Conservation (phyloP, 2,329 filamentous ascomycete genomes). For the Aureobasidium uvarum region DNA sequence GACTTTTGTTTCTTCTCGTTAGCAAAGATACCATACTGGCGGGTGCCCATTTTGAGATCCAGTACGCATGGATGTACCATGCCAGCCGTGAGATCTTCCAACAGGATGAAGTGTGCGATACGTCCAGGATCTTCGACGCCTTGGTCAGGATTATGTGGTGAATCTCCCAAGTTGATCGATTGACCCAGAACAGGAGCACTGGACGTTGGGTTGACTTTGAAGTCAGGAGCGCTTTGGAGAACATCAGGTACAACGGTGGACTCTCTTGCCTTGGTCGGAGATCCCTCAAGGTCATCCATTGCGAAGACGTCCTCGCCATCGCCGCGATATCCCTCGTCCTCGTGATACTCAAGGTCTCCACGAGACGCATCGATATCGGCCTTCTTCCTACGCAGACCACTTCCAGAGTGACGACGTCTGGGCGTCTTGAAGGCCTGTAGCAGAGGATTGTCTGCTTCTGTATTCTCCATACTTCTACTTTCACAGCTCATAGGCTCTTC, state of each 20-base stretch:
- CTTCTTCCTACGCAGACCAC: conserved; percentile 71
- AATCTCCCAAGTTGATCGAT: conserved; percentile 35
- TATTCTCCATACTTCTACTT: conserved; percentile 25
- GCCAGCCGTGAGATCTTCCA: conserved; percentile 92
- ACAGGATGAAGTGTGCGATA: conserved; percentile 86
- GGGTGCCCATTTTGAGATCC: conserved; percentile 97
- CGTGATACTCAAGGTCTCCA: conserved; percentile 84
- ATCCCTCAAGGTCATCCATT: conserved; percentile 57
- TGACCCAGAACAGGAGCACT: conserved; percentile 30
- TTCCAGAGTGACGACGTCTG: conserved; percentile 78
- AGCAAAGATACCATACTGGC: conserved; percentile 93
- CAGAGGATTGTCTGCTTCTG: conserved; percentile 22
- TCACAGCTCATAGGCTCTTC: neutral
- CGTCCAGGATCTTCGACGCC: conserved; percentile 52
- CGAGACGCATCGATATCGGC: conserved; percentile 64
- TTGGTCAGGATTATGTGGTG: conserved; percentile 46
- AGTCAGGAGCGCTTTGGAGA: neutral
- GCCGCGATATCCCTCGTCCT: conserved; percentile 80
- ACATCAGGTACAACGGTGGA: neutral
- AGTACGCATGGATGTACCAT: conserved; percentile 97
- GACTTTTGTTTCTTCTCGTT: conserved; percentile 89
- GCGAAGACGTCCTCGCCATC: conserved; percentile 71
- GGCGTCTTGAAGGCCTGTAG: conserved; percentile 32
- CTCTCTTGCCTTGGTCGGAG: conserved; percentile 22
- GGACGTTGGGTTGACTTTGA: neutral